phyloP scores from a whole-genome alignment of 2,329 filamentous ascomycete genomes.

The Xylaria digitata region DNA sequence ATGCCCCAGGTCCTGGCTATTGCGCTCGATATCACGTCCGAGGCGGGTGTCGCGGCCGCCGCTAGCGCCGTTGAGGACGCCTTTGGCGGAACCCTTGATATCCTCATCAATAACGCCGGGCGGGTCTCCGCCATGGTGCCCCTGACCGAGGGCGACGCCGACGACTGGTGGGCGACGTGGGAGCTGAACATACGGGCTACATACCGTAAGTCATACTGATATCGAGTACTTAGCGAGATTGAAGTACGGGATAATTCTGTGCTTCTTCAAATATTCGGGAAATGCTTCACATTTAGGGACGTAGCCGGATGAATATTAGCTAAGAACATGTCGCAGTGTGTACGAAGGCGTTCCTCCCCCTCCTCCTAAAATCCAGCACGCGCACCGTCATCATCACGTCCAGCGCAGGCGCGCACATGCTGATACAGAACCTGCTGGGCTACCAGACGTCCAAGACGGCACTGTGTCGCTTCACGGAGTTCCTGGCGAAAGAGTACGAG shows the following conservation, averaged over 20 bases:
- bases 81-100: conserved; percentile 44
- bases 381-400: conserved; percentile 54
- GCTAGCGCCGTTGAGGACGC: conserved; percentile 37
- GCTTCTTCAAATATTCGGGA: no score
- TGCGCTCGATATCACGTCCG: conserved; percentile 46
- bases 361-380: conserved; percentile 31
- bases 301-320: neutral
- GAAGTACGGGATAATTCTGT: neutral
- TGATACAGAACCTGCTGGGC: conserved; percentile 50
- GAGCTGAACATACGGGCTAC: conserved; percentile 35
- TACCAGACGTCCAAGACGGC: conserved; percentile 61
- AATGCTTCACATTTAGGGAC: no score
- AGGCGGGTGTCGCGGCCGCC: conserved; percentile 45
- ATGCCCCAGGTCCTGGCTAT: conserved; percentile 44
- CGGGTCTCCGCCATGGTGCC: conserved; percentile 49
- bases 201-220: conserved; percentile 27
- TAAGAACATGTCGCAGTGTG: conserved; percentile 11
- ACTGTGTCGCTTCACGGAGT: conserved; percentile 56
- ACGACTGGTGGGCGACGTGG: conserved; percentile 37
- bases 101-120: conserved; percentile 53
- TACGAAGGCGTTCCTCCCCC: conserved; percentile 32
- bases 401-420: conserved; percentile 54
- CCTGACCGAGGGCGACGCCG: conserved; percentile 31
- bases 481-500: conserved; percentile 55
- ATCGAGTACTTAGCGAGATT: no score